A percentile compares a stretch with the other conserved stretches of the same genome.
phyloP scores from a whole-genome alignment of 441 rosid species.

The Gossypium schwendimanii region DNA sequence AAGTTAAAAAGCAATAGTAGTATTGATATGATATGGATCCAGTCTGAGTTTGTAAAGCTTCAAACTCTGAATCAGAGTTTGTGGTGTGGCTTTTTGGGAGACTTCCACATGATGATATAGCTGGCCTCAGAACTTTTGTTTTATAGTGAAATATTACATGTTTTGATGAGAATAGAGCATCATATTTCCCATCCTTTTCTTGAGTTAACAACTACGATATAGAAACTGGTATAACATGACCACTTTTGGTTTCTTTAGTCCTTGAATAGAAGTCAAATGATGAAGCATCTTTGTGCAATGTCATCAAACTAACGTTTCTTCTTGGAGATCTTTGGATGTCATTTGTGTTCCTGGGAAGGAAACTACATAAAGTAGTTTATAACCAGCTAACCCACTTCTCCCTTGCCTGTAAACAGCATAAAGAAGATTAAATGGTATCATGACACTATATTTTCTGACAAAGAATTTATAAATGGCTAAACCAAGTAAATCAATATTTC shows the following conservation, averaged over 20 bases:
- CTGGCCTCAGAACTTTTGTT: not conserved
- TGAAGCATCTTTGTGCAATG: not conserved
- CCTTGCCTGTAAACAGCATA: not conserved
- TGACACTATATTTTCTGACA: not conserved
- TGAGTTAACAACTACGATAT: not conserved
- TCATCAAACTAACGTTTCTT: not conserved
- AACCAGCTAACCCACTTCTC: not conserved
- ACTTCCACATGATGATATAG: not conserved
- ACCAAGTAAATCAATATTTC: not conserved
- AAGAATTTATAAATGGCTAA: not conserved
- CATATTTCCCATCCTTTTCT: not conserved
- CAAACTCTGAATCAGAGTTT: not conserved
- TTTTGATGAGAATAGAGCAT: not conserved
- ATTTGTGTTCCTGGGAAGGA: slow-evolving; percentile 1
- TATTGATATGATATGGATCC: not conserved
- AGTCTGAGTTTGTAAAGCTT: slow-evolving; percentile 4
- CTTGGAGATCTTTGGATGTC: not conserved
- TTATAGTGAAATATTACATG: not conserved
- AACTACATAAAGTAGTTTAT: not conserved
- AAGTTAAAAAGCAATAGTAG: not conserved
- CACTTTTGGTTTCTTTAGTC: not conserved
- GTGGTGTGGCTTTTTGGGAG: not conserved
- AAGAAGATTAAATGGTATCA: not conserved
- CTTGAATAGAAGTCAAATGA: not conserved
- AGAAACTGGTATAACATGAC: not conserved